Base-by-base conservation (phyloP, 164 flowering plant genomes). In the Chimonanthus salicifolius region DNA sequence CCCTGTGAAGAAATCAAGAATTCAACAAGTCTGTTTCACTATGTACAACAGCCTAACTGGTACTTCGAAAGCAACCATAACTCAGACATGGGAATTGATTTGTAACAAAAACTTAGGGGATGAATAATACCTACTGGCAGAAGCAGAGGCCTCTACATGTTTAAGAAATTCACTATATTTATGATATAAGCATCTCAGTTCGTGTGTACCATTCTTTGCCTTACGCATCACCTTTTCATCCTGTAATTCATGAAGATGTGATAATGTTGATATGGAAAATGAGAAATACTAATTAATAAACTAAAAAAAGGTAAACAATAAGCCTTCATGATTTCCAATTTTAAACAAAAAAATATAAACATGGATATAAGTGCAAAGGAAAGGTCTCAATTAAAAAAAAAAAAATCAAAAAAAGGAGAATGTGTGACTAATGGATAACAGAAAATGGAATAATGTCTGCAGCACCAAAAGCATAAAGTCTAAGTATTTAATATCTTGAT, bases 181-280 rank as follows among this genome's bases (percentile, higher is more conserved):
- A 51, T 78, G 80, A 79, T 84, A 89, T 71, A 89, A 87, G 73
- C 88, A 83, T 78, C 78, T 81, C 7, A 95, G 87, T 80, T 93
- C 99, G 47, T 90, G 89, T 49, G 82, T 54, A 77, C 89, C 94
- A 78, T 86, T 90, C 80, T 77, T 82, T 80, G 87, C 94, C 86
- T 85, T 88, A 75, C 92, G 74, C 78, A 62, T 87, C 6, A 15
- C 51, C 73, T 83, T 82, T 78, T 87, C 92, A 80, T 95, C 99
- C 98, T 92, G 74, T 16, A 72, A 74, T 7, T 45, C 79, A 75
- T 67, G 48, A 43, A 70, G 74, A 10, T 7, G 74, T 43, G 7
- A 46, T 64, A 68, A 54, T 2, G 60, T 11, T 15, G n/a, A 54
- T 13, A 54, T 13, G 16, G 60, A 0, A 2, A 54, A 54, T 54